These are phyloP conservation scores for Pichia rugopelliculosa DNA, from an alignment of 805 yeast species.

Conservation along the genomic window DNA sequence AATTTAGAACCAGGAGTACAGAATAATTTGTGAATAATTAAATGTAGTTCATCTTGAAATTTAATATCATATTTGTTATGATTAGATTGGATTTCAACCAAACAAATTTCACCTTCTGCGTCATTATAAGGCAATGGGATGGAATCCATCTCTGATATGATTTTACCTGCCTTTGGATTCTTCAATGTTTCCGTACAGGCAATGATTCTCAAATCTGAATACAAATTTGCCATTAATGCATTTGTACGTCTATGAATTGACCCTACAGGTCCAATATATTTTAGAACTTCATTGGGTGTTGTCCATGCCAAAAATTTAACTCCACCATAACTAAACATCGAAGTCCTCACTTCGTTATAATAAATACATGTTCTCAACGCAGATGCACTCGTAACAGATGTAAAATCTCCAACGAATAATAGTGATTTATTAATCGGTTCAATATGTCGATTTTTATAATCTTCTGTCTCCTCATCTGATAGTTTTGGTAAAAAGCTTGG, in stretches of 20 bases:
- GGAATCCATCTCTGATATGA: slow-evolving; percentile 13
- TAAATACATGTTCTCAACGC: slow-evolving; percentile 34
- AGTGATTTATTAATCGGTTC: slow-evolving; percentile 23
- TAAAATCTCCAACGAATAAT: slow-evolving; percentile 25
- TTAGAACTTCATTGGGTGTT: slow-evolving; percentile 51
- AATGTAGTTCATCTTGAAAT: slow-evolving; percentile 54
- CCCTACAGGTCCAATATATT: slow-evolving; percentile 52
- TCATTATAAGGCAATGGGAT: slow-evolving; percentile 19
- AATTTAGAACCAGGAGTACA: slow-evolving; percentile 35
- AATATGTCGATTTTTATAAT: neutral
- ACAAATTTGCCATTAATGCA: slow-evolving; percentile 57
- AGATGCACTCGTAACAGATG: slow-evolving; percentile 48
- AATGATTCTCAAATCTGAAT: slow-evolving; percentile 48
- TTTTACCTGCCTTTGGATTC: slow-evolving; percentile 11
- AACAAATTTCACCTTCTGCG: slow-evolving; percentile 20
- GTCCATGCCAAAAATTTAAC: slow-evolving; percentile 71
- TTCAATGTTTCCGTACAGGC: slow-evolving; percentile 34
- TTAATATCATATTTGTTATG: slow-evolving; percentile 22
- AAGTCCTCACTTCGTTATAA: slow-evolving; percentile 24
- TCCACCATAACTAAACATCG: slow-evolving; percentile 35
- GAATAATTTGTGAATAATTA: slow-evolving; percentile 55
- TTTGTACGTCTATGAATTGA: slow-evolving; percentile 50
- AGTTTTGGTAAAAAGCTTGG: slow-evolving; percentile 22
- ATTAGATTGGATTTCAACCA: slow-evolving; percentile 28
- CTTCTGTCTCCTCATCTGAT: neutral